These are phyloP conservation scores for Thalassiosira delicatula DNA, from an alignment of 352 stramenopile genomes.

Conservation along the genomic window DNA sequence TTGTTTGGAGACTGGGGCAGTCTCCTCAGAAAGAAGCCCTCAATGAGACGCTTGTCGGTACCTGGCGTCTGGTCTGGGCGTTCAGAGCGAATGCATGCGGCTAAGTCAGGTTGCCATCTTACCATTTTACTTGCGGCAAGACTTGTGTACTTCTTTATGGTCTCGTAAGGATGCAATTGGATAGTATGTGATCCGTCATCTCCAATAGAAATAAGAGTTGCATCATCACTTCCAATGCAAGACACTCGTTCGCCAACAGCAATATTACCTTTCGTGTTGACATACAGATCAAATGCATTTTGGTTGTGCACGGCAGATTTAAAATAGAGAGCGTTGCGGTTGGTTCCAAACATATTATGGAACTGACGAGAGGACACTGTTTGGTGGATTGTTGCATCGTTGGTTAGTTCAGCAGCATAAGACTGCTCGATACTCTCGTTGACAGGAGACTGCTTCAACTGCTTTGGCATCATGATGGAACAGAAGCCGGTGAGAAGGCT, in stretches of 20 bases:
- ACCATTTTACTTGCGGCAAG: not conserved
- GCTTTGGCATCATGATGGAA: not conserved
- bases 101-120: not conserved
- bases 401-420: not conserved
- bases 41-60: not conserved
- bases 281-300: not conserved
- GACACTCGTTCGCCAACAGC: not conserved
- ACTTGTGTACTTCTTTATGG: slow-evolving; percentile 9
- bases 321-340: slow-evolving; percentile 5
- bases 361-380: not conserved
- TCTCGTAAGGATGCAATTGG: slow-evolving; percentile 5
- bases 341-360: slow-evolving; percentile 5
- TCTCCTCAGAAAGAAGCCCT: not conserved
- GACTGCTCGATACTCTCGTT: not conserved
- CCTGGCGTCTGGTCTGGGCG: not conserved
- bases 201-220: not conserved
- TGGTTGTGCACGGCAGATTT: not conserved
- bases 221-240: slow-evolving; percentile 4
- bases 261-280: not conserved
- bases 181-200: slow-evolving; percentile 12
- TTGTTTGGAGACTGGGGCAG: slow-evolving; percentile 8
- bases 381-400: not conserved
- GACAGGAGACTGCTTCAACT: not conserved
- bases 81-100: not conserved
- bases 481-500: not conserved